Evolutionary conservation across 2,329 filamentous ascomycete species (phyloP).

Genomic region (Xylariaceae sp.): DNA sequence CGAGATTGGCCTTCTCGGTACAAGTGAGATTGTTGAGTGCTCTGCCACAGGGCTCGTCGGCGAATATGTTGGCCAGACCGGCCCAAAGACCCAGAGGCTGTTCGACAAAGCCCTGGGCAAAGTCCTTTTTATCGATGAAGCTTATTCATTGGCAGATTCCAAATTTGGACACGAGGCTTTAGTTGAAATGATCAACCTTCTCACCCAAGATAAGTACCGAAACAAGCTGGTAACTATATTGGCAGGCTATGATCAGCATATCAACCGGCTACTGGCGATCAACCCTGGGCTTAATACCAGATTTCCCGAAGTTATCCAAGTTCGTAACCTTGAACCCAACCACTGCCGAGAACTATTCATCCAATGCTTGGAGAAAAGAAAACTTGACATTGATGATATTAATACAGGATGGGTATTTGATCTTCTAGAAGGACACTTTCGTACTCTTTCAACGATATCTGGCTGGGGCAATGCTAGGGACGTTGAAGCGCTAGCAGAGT

Average conservation of each 20-base stretch:
- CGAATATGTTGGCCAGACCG: slow-evolving; percentile 59
- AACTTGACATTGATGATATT: too few relatives aligned
- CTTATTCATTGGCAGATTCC: slow-evolving; percentile 58
- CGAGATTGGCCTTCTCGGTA: slow-evolving; percentile 64
- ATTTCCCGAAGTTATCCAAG: too few relatives aligned
- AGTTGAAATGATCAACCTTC: slow-evolving; percentile 48
- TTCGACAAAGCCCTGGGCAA: slow-evolving; percentile 56
- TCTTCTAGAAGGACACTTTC: too few relatives aligned
- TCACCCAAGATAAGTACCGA: slow-evolving; percentile 53
- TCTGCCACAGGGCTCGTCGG: slow-evolving; percentile 68
- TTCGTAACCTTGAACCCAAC: too few relatives aligned
- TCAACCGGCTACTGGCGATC: slow-evolving; percentile 56
- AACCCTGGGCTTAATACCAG: slow-evolving; percentile 66
- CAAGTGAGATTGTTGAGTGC: slow-evolving; percentile 57
- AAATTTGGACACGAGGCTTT: slow-evolving; percentile 57
- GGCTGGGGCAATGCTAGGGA: too few relatives aligned
- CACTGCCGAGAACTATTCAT: too few relatives aligned
- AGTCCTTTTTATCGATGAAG: slow-evolving; percentile 70
- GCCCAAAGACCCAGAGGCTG: slow-evolving; percentile 50
- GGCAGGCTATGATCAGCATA: slow-evolving; percentile 64
- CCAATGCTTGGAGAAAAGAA: too few relatives aligned
- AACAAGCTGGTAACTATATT: slow-evolving; percentile 62
- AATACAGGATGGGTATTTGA: too few relatives aligned
- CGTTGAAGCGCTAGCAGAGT: too few relatives aligned
- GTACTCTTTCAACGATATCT: too few relatives aligned